phyloP scores from a whole-genome alignment of 345 rosid species.

The Aquilaria yunnanensis region DNA sequence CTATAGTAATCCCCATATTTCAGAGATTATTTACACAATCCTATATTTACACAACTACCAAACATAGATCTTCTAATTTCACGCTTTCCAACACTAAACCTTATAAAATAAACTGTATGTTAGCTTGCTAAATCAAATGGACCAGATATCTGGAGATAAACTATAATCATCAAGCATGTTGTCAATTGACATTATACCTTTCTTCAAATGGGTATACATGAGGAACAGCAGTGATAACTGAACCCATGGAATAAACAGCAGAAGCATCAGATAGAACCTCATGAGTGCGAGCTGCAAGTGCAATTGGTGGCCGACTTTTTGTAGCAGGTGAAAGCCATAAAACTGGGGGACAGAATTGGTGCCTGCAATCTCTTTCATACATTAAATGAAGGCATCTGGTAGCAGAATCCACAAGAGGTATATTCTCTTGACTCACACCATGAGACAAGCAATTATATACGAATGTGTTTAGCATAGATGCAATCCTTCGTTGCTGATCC shows the following conservation, averaged over 20 bases:
- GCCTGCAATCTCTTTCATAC: constrained; percentile 97
- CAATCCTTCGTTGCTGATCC: constrained; percentile 76
- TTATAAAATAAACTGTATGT: no score
- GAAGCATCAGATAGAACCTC: constrained; percentile 51
- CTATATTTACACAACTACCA: no score
- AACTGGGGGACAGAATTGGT: constrained; percentile 69
- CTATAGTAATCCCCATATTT: no score
- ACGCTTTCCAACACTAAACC: no score
- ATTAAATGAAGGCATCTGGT: constrained; percentile 84
- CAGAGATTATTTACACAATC: no score
- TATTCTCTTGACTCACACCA: constrained; percentile 39
- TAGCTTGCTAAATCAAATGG: no score
- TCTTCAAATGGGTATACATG: constrained; percentile 97
- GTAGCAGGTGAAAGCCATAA: constrained; percentile 96
- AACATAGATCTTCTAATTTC: no score
- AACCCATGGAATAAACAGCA: constrained; percentile 44
- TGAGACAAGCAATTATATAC: constrained; percentile 72
- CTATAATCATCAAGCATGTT: constrained; percentile 3
- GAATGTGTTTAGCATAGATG: constrained; percentile 81
- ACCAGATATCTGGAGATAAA: not conserved
- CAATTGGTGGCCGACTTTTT: constrained; percentile 74
- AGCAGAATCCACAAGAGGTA: constrained; percentile 77
- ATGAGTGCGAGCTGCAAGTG: constrained; percentile 84
- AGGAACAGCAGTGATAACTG: constrained; percentile 72
- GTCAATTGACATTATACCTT: constrained; percentile 36